A percentile compares a stretch with the other conserved stretches of the same genome.
phyloP scores from a whole-genome alignment of 345 rosid genomes.

The Trapa bicornis region DNA sequence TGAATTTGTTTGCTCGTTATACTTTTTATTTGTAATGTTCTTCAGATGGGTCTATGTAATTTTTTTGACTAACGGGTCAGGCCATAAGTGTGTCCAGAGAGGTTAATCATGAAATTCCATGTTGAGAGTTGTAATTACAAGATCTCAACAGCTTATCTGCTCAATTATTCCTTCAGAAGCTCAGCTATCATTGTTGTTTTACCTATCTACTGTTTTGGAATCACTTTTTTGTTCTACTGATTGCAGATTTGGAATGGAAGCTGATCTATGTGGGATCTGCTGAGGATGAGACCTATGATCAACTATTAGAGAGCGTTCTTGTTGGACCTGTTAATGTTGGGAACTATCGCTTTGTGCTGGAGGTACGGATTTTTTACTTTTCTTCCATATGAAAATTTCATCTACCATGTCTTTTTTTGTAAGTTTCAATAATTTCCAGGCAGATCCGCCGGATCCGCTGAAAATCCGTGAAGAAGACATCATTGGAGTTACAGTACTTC shows the following conservation, averaged over 20 bases:
- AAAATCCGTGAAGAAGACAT: slow-evolving; percentile 84
- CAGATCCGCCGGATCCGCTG: slow-evolving; percentile 82
- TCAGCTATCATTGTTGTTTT: not conserved
- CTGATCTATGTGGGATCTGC: slow-evolving; percentile 95
- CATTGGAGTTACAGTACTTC: slow-evolving; percentile 72
- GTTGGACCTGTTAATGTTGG: slow-evolving; percentile 95
- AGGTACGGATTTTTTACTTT: slow-evolving; percentile 27
- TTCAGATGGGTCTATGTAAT: not conserved
- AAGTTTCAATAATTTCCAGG: slow-evolving; percentile 26
- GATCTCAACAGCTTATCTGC: not conserved
- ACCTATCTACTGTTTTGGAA: not conserved
- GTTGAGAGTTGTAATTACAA: not conserved
- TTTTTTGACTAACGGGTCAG: not conserved
- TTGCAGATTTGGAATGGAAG: slow-evolving; percentile 85
- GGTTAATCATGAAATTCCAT: not conserved
- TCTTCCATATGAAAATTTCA: not conserved
- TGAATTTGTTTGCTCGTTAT: not conserved
- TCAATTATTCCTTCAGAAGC: not conserved
- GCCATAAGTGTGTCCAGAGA: not conserved
- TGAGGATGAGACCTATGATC: slow-evolving; percentile 89
- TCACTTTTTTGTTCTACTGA: not conserved
- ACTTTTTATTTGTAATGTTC: not conserved
- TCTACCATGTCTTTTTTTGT: not conserved
- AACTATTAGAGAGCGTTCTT: slow-evolving; percentile 70
- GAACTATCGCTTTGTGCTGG: slow-evolving; percentile 76